These are phyloP conservation scores for Ceratorhiza oryzae-sativae DNA, from an alignment of 1,284 basidiomycete genomes.

Conservation along the genomic window DNA sequence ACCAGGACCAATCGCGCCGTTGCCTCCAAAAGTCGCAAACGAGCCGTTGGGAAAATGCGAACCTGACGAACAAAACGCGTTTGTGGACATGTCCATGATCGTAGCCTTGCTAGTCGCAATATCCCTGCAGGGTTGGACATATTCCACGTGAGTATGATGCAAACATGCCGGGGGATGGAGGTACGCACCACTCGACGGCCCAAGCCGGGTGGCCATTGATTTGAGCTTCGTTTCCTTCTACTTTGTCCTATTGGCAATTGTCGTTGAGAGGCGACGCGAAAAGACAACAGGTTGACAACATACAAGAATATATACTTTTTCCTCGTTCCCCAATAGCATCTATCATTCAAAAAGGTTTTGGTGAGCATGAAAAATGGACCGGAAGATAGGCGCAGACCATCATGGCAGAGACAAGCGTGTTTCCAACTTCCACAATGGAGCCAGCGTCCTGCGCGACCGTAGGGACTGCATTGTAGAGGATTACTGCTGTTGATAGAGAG, in stretches of 20 bases:
- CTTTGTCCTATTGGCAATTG: conserved; percentile 36
- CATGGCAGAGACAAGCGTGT: conserved; percentile 35
- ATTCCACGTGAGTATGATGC: too few relatives aligned
- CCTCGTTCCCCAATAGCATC: conserved; percentile 36
- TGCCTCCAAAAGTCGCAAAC: conserved; percentile 43
- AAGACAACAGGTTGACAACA: background rate
- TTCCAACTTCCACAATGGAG: conserved; percentile 22
- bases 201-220: conserved; percentile 24
- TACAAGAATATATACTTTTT: conserved; percentile 38
- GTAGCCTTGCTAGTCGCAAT: conserved; percentile 50
- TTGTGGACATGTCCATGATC: conserved; percentile 55
- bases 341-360: background rate
- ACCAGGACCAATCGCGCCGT: conserved; percentile 41
- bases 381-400: background rate
- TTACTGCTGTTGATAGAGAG: conserved; percentile 19
- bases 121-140: conserved; percentile 28
- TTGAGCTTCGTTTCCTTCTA: conserved; percentile 17
- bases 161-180: too few relatives aligned
- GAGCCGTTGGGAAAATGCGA: conserved; percentile 43
- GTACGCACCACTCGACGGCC: conserved; percentile 32
- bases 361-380: background rate
- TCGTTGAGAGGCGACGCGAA: background rate
- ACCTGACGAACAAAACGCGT: conserved; percentile 45
- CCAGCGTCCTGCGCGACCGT: conserved; percentile 37
- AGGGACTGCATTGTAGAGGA: conserved; percentile 36